phyloP scores from a whole-genome alignment of 768 basidiomycete species.

The Lactarius quietus region DNA sequence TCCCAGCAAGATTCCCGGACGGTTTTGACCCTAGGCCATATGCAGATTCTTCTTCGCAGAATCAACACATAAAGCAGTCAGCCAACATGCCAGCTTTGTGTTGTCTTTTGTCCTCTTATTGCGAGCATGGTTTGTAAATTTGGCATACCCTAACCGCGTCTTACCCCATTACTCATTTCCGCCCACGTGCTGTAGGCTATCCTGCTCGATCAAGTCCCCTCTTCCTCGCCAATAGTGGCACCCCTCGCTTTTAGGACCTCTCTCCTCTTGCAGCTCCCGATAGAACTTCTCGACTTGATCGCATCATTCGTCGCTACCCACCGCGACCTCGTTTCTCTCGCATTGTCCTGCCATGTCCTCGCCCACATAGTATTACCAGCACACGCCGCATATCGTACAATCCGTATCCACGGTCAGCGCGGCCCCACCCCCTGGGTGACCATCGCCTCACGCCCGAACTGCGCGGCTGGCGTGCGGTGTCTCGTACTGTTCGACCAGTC shows the following conservation, averaged over 20 bases:
- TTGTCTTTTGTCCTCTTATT: not conserved
- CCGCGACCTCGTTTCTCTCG: conserved; percentile 15
- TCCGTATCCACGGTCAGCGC: conserved; percentile 5
- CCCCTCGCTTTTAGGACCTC: not conserved
- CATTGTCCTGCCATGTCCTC: conserved; percentile 4
- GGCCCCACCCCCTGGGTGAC: conserved; percentile 4
- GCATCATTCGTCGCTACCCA: conserved; percentile 15
- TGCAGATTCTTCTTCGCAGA: not conserved
- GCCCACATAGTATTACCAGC: conserved; percentile 12
- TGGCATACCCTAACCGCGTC: too few relatives aligned
- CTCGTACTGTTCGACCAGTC: conserved; percentile 12
- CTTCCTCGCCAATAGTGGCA: not conserved
- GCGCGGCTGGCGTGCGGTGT: conserved; percentile 6
- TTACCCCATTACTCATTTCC: not conserved
- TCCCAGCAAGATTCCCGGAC: not conserved
- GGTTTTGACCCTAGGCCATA: not conserved
- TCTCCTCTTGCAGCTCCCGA: conserved; percentile 3
- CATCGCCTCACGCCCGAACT: conserved; percentile 10
- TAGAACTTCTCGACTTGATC: conserved; percentile 15
- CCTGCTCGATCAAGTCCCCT: not conserved
- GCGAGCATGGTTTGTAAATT: not conserved
- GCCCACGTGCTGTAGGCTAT: not conserved
- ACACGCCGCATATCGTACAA: conserved; percentile 17
- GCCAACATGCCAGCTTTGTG: not conserved
- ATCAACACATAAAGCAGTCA: not conserved